Percentiles rank a stretch among this genome's conserved stretches.
These are phyloP conservation scores for Ophiocordyceps camponoti-saundersi DNA, from an alignment of 2,329 filamentous ascomycete species.

Conservation along the genomic window DNA sequence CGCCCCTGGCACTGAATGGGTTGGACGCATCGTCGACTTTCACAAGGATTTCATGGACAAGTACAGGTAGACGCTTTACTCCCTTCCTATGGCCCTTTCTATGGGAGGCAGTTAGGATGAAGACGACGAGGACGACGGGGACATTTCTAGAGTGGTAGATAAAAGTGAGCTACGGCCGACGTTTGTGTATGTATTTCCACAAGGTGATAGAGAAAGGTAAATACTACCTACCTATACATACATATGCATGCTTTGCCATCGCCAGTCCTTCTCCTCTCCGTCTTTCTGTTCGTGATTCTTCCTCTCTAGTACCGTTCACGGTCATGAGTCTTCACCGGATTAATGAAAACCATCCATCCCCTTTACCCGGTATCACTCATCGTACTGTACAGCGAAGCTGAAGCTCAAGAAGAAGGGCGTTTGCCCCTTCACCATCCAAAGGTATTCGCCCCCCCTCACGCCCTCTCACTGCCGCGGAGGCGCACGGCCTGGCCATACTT, in stretches of 20 bases:
- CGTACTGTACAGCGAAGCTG: no score
- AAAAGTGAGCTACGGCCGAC: not conserved
- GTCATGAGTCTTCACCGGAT: no score
- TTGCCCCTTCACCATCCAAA: no score
- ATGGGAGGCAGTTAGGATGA: no score
- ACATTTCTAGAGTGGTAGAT: not conserved
- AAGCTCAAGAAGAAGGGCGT: no score
- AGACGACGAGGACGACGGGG: not conserved
- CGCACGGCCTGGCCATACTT: slow-evolving; percentile 97
- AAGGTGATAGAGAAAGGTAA: not conserved
- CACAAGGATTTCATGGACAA: slow-evolving; percentile 82
- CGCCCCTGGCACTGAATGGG: slow-evolving; percentile 91
- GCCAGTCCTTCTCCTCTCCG: no score
- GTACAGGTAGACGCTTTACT: slow-evolving; percentile 31
- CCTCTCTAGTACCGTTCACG: no score
- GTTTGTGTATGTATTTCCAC: not conserved
- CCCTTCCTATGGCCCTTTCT: not conserved
- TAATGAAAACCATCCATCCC: no score
- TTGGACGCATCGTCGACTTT: slow-evolving; percentile 72
- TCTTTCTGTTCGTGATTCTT: no score
- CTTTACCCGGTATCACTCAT: no score
- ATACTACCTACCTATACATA: no score
- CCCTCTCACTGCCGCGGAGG: slow-evolving; percentile 84
- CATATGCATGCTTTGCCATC: no score
- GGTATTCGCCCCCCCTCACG: slow-evolving; percentile 25